Evolutionary conservation across 345 rosid species (phyloP).

Genomic region (Heritiera fomes): DNA sequence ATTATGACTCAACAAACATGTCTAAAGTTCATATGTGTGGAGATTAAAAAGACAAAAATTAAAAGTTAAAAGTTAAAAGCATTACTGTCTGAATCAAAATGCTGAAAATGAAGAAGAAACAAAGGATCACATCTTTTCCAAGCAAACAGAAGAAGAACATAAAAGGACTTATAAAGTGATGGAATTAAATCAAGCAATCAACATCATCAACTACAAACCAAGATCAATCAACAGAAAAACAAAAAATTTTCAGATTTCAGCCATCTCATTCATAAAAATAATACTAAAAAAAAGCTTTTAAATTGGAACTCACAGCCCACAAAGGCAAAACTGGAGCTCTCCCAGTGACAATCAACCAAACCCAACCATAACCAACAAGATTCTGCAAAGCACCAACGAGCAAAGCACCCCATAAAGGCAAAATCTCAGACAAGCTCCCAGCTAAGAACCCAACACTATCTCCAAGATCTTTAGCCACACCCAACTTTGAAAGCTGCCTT

Average conservation of each 20-base stretch:
- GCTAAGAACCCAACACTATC: slow-evolving; percentile 96
- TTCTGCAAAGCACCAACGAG: slow-evolving; percentile 92
- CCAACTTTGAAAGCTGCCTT: slow-evolving; percentile 75
- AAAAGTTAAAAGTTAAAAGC: not conserved
- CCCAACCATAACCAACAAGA: slow-evolving; percentile 90
- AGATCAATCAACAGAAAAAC: slow-evolving; percentile 8
- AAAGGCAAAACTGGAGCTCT: slow-evolving; percentile 74
- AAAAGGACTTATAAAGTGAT: not conserved
- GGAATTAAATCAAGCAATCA: slow-evolving; percentile 9
- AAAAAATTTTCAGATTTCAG: not conserved
- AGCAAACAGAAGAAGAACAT: not conserved
- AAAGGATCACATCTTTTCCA: slow-evolving; percentile 11
- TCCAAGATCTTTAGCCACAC: slow-evolving; percentile 98
- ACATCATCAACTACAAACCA: not conserved
- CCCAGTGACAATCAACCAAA: slow-evolving; percentile 87
- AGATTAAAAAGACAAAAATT: not conserved
- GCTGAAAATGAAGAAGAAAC: slow-evolving; percentile 16
- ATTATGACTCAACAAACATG: not conserved
- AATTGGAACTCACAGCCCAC: slow-evolving; percentile 82
- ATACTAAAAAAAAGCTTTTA: not conserved
- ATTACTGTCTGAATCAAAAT: not conserved
- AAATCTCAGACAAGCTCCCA: slow-evolving; percentile 75
- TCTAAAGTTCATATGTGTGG: not conserved
- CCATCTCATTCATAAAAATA: not conserved
- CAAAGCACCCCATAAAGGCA: slow-evolving; percentile 95